These are phyloP conservation scores for Globisporangium yorkense DNA, from an alignment of 352 stramenopile species.

Conservation along the genomic window DNA sequence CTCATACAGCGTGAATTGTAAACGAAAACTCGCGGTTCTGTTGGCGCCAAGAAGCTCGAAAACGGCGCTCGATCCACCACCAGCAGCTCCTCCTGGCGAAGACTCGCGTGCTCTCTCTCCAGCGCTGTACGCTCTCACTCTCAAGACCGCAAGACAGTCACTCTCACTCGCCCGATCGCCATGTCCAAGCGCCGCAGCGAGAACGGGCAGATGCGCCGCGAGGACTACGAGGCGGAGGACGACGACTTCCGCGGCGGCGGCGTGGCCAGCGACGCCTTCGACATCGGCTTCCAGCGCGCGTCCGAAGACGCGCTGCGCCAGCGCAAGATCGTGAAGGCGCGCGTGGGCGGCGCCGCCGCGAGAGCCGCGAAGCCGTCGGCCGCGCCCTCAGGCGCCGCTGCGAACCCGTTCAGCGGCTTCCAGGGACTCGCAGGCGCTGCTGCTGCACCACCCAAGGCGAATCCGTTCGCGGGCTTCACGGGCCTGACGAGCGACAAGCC, in stretches of 20 bases:
- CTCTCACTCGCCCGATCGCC: neutral
- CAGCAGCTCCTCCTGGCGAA: no score
- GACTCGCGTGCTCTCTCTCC: no score
- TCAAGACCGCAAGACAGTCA: neutral
- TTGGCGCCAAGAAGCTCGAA: no score
- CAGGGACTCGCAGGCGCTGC: slow-evolving; percentile 28
- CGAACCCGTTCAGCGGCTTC: slow-evolving; percentile 45
- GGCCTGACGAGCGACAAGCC: slow-evolving; percentile 30
- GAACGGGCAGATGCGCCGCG: slow-evolving; percentile 79
- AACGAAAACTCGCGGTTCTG: no score
- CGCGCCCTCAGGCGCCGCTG: slow-evolving; percentile 2
- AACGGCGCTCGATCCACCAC: no score
- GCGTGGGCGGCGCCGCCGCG: slow-evolving; percentile 18
- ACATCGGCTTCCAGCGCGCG: slow-evolving; percentile 68
- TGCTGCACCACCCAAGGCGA: slow-evolving; percentile 19
- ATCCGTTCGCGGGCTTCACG: slow-evolving; percentile 63
- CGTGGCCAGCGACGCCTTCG: slow-evolving; percentile 34
- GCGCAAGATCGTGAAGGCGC: slow-evolving; percentile 78
- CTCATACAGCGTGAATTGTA: no score
- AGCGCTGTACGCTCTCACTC: neutral
- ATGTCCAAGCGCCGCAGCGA: slow-evolving; percentile 86
- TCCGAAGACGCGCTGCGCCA: slow-evolving; percentile 58
- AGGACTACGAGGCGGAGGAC: slow-evolving; percentile 73
- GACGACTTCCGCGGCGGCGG: slow-evolving; percentile 17
- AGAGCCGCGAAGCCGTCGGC: slow-evolving; percentile 10